Percentiles rank a stretch among this genome's conserved stretches.
These are phyloP conservation scores for Trametes versicolor DNA, from an alignment of 1,284 basidiomycete genomes.

Conservation along the genomic window DNA sequence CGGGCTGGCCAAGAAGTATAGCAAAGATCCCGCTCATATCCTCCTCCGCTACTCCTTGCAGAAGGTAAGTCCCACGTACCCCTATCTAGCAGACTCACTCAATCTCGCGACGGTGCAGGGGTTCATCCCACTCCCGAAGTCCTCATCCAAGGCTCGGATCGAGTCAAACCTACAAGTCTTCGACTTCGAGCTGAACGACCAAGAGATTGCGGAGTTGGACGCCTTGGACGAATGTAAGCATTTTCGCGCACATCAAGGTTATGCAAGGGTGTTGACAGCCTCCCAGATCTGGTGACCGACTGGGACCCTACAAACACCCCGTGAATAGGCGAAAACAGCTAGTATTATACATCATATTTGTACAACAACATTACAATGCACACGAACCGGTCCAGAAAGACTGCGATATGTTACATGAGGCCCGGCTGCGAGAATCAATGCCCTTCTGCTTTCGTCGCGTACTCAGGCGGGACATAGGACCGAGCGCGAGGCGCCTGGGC, in stretches of 20 bases:
- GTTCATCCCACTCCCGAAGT: conserved; percentile 70
- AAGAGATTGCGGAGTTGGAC: conserved; percentile 63
- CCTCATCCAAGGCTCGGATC: conserved; percentile 62
- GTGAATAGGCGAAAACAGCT: conserved; percentile 16
- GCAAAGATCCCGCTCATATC: conserved; percentile 72
- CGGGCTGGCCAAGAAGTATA: conserved; percentile 58
- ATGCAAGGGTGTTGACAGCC: neutral
- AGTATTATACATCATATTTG: neutral
- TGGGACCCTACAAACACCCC: conserved; percentile 60
- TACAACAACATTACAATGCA: conserved; percentile 1
- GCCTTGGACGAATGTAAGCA: conserved; percentile 60
- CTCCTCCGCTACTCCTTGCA: conserved; percentile 82
- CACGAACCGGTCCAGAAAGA: neutral
- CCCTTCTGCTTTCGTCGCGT: conserved; percentile 3
- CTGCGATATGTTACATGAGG: neutral
- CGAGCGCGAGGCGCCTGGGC: conserved; percentile 31
- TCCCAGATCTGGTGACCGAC: conserved; percentile 57
- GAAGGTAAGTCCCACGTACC: conserved; percentile 58
- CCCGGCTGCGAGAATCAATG: neutral
- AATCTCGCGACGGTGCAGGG: conserved; percentile 46
- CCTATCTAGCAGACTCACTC: neutral
- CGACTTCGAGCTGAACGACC: conserved; percentile 62
- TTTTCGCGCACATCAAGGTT: neutral
- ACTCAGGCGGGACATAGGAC: conserved; percentile 28
- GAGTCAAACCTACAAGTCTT: conserved; percentile 66